Evolutionary conservation across 2,329 filamentous ascomycete genomes (phyloP), one percentile per base, ranked within the genome.

Genomic region (Chaetomium sp.): DNA sequence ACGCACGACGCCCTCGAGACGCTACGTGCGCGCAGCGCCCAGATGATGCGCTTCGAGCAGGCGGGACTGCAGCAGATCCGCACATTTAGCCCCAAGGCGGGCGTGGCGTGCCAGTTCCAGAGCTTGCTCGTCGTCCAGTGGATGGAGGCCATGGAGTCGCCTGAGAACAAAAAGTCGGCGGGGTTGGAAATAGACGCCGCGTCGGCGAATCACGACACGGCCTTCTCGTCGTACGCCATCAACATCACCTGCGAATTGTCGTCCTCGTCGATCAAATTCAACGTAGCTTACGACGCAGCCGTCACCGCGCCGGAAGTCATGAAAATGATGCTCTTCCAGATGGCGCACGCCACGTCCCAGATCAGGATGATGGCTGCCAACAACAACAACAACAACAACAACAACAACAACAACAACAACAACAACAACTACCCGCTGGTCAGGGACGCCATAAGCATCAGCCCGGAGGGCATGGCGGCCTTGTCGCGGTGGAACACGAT

Each of bases 251-350:
- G 47, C 47, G 47, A 25, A 25, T 27, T 50, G 47, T 50, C 47
- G 47, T 21, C 47, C 21, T 50, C 47, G 21, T 50, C 47, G 2
- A 25, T 50, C 21, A 50, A 50, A 50, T 50, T 50, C 47, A 21
- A 50, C 47, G 47, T 50, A 21, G 47, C 47, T 25, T 50, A 50
- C 47, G 47, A 50, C 47, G 4, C 47, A 10, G 47, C 47, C 47
- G 47, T 50, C 47, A 50, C 47, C 23, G 47, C 47, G n/a, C 47
- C 47, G 2, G 47, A 50, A 21, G 47, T 50, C 47, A 50, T 50
- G 47, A 50, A 50, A 27, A 50, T 50, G 47, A 50, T 50, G 47
- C 47, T 50, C 47, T 50, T 50, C 47, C 47, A 50, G 47, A 25
- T 50, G 7, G 47, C 47, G 47, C 47, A 50, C 47, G 47, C 47